A percentile compares a stretch with the other conserved stretches of the same genome.
phyloP scores from a whole-genome alignment of 768 basidiomycete genomes.

The Suillus tomentosus region DNA sequence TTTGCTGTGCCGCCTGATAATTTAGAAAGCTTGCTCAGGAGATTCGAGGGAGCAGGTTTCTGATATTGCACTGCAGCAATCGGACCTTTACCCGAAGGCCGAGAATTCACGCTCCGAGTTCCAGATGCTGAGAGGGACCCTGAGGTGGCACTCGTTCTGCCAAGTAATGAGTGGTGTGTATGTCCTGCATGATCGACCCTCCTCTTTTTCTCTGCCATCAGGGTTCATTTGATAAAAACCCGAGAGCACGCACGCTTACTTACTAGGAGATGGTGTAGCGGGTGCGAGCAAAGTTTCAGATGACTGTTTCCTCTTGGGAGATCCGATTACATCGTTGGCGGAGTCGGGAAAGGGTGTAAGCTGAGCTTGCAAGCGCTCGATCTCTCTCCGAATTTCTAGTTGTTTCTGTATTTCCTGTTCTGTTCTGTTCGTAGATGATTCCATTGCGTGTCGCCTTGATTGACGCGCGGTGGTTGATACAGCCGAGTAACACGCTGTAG shows the following conservation, averaged over 20 bases:
- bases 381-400: conserved; percentile 54
- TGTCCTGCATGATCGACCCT: conserved; percentile 40
- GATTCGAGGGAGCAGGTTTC: conserved; percentile 51
- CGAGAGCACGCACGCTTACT: conserved; percentile 22
- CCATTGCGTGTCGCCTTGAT: conserved; percentile 40
- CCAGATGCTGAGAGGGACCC: conserved; percentile 20
- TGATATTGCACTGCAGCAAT: conserved; percentile 14
- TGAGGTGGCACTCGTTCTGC: conserved; percentile 14
- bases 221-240: conserved; percentile 5
- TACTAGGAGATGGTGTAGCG: conserved; percentile 69
- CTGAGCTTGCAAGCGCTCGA: conserved; percentile 57
- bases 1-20: conserved; percentile 29
- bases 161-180: conserved; percentile 23
- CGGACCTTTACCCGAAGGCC: conserved; percentile 4
- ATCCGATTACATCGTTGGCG: conserved; percentile 26
- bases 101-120: not conserved
- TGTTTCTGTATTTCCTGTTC: conserved; percentile 44
- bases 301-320: conserved; percentile 51
- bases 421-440: conserved; percentile 50
- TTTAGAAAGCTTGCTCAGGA: conserved; percentile 52
- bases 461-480: not conserved
- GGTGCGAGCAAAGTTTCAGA: conserved; percentile 45
- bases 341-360: conserved; percentile 40
- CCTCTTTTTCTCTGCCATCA: conserved; percentile 41
- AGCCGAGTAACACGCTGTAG: not conserved